Percentiles rank a stretch among this genome's conserved stretches.
phyloP scores from a whole-genome alignment of 345 rosid genomes.

The Abelmoschus esculentus region DNA sequence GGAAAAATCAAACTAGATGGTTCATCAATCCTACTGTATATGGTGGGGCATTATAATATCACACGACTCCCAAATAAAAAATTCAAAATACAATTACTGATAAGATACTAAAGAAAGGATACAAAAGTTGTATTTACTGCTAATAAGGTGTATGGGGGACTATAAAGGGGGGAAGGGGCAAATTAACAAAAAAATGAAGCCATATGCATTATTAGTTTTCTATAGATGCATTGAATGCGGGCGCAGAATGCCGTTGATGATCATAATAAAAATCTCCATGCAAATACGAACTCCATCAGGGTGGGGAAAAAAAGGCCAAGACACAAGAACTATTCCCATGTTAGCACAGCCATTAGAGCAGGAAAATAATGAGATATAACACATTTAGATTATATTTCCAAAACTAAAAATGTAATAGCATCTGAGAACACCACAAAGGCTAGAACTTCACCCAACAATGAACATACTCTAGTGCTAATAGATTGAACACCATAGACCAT shows the following conservation, averaged over 20 bases:
- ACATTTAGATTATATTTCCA: slow-evolving; percentile 2
- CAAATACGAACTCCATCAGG: neutral
- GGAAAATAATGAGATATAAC: neutral
- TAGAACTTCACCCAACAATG: neutral
- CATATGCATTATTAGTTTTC: neutral
- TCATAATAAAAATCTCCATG: neutral
- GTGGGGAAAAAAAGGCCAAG: neutral
- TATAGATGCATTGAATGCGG: neutral
- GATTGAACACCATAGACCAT: neutral
- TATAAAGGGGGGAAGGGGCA: too few relatives aligned
- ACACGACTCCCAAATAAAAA: neutral
- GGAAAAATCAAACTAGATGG: neutral
- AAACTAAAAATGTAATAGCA: neutral
- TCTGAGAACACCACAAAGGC: neutral
- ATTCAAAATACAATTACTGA: neutral
- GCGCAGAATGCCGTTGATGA: neutral
- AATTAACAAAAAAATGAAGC: neutral
- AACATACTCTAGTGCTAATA: neutral
- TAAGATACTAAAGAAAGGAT: neutral
- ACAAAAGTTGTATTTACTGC: neutral
- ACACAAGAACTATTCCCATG: neutral
- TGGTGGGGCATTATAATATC: neutral
- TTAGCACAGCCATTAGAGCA: neutral
- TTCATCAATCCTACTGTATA: neutral
- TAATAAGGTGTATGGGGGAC: too few relatives aligned